Evolutionary conservation across 139 green algal genomes (phyloP).

Genomic region (Edaphochlamys debaryana): DNA sequence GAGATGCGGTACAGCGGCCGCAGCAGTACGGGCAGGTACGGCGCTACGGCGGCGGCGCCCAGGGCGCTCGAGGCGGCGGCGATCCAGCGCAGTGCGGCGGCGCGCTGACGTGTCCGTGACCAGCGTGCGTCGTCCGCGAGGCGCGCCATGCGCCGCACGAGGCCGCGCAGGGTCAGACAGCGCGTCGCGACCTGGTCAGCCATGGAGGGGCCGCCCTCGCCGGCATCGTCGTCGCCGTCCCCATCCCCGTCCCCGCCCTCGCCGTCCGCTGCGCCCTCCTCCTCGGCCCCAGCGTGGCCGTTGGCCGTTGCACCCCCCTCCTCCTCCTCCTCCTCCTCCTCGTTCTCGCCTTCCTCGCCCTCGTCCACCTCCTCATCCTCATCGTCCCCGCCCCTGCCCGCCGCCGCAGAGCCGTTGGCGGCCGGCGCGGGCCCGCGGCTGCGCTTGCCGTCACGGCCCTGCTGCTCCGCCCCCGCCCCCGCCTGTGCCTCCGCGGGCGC

Average conservation of each 20-base stretch:
- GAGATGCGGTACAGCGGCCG: conserved; percentile 84
- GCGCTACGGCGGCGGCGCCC: conserved; percentile 53
- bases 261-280: conserved; percentile 24
- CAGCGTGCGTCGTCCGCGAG: conserved; percentile 76
- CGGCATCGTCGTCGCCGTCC: conserved; percentile 41
- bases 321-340: conserved; percentile 29
- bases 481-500: background rate
- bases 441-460: too few species aligned
- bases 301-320: conserved; percentile 19
- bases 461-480: background rate
- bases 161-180: conserved; percentile 69
- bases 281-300: conserved; percentile 29
- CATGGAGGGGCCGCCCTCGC: background rate
- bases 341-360: conserved; percentile 39
- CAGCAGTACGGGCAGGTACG: conserved; percentile 76
- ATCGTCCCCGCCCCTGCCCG: background rate
- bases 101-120: conserved; percentile 57
- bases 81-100: conserved; percentile 80
- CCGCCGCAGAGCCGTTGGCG: background rate
- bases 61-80: conserved; percentile 72
- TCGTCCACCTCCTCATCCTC: background rate
- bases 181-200: conserved; percentile 13
- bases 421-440: background rate
- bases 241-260: conserved; percentile 34
- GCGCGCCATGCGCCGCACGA: conserved; percentile 74